These are phyloP conservation scores for Solanum gandarillasii DNA, from an alignment of 257 asterid species.

Conservation along the genomic window DNA sequence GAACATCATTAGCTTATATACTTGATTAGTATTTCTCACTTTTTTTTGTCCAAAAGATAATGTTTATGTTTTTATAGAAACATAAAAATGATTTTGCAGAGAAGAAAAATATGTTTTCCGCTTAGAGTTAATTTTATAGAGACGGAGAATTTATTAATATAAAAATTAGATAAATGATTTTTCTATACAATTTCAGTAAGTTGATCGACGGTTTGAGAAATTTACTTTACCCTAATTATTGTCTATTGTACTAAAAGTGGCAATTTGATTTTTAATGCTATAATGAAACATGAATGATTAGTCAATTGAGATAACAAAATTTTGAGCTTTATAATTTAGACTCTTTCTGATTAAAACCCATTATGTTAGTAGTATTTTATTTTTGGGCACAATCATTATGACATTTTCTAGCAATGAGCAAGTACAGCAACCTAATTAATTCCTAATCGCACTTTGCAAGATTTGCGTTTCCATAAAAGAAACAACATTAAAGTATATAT, in stretches of 20 bases:
- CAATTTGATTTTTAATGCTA: not conserved
- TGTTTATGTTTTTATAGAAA: not conserved
- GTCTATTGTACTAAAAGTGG: not conserved
- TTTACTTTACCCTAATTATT: not conserved
- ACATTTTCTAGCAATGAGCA: no score
- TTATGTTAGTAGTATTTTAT: not conserved
- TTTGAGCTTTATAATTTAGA: not conserved
- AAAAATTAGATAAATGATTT: not conserved
- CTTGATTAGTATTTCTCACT: not conserved
- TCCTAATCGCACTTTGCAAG: no score
- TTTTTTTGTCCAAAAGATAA: not conserved
- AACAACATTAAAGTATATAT: no score
- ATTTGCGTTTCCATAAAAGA: no score
- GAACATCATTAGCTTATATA: not conserved
- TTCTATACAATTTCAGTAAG: not conserved
- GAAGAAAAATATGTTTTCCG: not conserved
- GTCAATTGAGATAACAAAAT: not conserved
- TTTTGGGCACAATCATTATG: no score
- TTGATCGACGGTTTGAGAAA: not conserved
- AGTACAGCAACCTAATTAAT: no score
- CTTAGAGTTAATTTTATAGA: not conserved
- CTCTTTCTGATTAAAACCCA: not conserved
- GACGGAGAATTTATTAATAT: not conserved
- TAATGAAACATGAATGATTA: not conserved
- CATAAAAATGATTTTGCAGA: not conserved